Evolutionary conservation across 2,329 filamentous ascomycete genomes (phyloP), one percentile per base, ranked within the genome.

Genomic region (Cytospora leucostoma): DNA sequence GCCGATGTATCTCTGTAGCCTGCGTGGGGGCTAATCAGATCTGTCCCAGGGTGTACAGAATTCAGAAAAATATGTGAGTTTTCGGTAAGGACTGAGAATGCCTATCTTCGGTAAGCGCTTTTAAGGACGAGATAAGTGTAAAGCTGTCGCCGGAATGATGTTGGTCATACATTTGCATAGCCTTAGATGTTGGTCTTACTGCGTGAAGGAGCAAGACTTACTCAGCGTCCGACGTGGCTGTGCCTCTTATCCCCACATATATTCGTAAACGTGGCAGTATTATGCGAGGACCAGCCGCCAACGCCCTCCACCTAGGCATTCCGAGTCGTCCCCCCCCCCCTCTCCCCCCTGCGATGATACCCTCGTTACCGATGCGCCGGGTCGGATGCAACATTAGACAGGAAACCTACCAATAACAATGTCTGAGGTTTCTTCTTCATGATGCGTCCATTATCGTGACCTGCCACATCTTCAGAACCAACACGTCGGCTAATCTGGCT

Each of bases 231-330:
- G 15, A 44, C 27, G 35, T 49, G 12, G 27, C 37, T 2, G n/a
- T 61, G 59, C 59, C 37, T 7, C 51, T 55, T 34, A 50, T 21
- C 59, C 19, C 59, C 59, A 49, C 59, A 62, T 8, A 32, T 12
- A 8, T 12, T 19, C 37, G 34, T 17, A 35, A 33, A 55, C 4
- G 32, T 34, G 61, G 61, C 55, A 63, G 33, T 27, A 63, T 33
- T 59, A 34, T 63, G 61, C 61, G 61, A 63, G 27, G 50, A 27
- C 38, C 12, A n/a, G 33, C n/a, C 27, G 35, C 40, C 38, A 11
- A 4, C 19, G 19, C 1, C 27, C 7, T 17, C 1, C 38, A 44
- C 7, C 35, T 6, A 32, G 35, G 49, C 19, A 6, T 7, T n/a
- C 17, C 17, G 35, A n/a, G 27, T 33, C 15, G 6, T 37, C 17